A percentile compares a stretch with the other conserved stretches of the same genome.
These are phyloP conservation scores for Penicillium janthinellum DNA, from an alignment of 2,329 filamentous ascomycete genomes.

Conservation along the genomic window DNA sequence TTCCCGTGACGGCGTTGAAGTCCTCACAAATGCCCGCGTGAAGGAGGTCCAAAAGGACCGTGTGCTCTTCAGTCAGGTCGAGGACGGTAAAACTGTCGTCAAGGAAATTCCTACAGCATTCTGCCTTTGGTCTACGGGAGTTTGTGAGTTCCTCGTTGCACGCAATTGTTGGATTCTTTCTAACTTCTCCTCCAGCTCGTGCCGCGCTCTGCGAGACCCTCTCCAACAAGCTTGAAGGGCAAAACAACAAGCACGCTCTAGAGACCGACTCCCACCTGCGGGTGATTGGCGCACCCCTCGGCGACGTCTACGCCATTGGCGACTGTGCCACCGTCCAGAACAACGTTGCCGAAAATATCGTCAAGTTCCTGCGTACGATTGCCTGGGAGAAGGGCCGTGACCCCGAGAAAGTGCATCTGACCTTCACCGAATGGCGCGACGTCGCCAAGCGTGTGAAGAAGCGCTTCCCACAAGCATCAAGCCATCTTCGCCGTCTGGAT, in stretches of 20 bases:
- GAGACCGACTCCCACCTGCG: constrained; percentile 95
- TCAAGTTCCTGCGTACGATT: constrained; percentile 83
- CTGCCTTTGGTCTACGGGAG: constrained; percentile 96
- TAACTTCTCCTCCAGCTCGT: constrained; percentile 56
- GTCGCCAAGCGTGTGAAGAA: constrained; percentile 82
- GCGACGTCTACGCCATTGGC: constrained; percentile 94
- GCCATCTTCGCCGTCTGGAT: constrained; percentile 85
- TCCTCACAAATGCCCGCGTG: constrained; percentile 90
- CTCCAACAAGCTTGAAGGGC: constrained; percentile 72
- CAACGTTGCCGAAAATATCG: constrained; percentile 88
- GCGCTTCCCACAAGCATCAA: constrained; percentile 86
- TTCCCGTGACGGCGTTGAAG: constrained; percentile 84
- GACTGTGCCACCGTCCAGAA: constrained; percentile 98
- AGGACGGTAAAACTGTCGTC: constrained; percentile 71
- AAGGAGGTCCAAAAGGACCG: constrained; percentile 82
- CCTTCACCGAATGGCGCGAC: constrained; percentile 83
- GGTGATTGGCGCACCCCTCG: constrained; percentile 81
- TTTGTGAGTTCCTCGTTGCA: constrained; percentile 50
- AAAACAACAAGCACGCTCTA: constrained; percentile 87
- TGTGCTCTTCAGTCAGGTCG: constrained; percentile 86
- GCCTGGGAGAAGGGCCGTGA: constrained; percentile 92
- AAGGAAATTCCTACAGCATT: constrained; percentile 97
- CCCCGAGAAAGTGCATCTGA: constrained; percentile 82
- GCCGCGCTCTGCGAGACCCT: constrained; percentile 77
- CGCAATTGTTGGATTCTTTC: not conserved